Evolutionary conservation across 805 yeast genomes (phyloP), one percentile per base, ranked within the genome.

Genomic region (Nakazawaea siamensis): DNA sequence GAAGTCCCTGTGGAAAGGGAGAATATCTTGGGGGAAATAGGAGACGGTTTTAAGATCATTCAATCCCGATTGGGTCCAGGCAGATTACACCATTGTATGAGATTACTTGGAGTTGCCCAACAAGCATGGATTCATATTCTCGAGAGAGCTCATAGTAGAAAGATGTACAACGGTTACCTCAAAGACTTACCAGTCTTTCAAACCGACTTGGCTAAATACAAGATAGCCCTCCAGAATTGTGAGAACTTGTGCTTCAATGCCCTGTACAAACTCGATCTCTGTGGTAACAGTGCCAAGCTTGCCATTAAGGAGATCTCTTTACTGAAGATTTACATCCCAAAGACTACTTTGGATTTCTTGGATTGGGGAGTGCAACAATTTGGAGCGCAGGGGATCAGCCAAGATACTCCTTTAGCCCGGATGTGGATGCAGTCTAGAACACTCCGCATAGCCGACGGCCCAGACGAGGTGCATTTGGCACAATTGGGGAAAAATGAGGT

Each of bases 31-130:
- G 67, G 66, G 8, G 62, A 55, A 18, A 35, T 35, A 20, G 81
- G 83, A 18, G 63, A 66, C 37, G 84, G 83, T 2, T 76, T 76
- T 48, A 76, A 70, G 41, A 60, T 76, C 43, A 72, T 76, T 44
- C 82, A 76, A 52, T 72, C 78, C 16, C 62, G 82, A 38, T 59
- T 76, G 27, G 82, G 82, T 2, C 81, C 82, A 1, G 82, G 83
- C n/a, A 60, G 82, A 49, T 70, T 76, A 43, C 83, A 76, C 52
- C 82, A 76, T 51, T 76, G 82, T 52, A 75, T 76, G 82, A 60
- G 82, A 48, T 52, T 69, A 20, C 60, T 76, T 43, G 83, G 83
- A 4, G 70, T 64, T 27, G 82, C 77, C 6, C 79, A 73, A 45
- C 70, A 63, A 45, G 73, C 78, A 3, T 57, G 76, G 36, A 42